Base-by-base conservation (phyloP, 2,329 filamentous ascomycete species). In the Venturia pyrina region DNA sequence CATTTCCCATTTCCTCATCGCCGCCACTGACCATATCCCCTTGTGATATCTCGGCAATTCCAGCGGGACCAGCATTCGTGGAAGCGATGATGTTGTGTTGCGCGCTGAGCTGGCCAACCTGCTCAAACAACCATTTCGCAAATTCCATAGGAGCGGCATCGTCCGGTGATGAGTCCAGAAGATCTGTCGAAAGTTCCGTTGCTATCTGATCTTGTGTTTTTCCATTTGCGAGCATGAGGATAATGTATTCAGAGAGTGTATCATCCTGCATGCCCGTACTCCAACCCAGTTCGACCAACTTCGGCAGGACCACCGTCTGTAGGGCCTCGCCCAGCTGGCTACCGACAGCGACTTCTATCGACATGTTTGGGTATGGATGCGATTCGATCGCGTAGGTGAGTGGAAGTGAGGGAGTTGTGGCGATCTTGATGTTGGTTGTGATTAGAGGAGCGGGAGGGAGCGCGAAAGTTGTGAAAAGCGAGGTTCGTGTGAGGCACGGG, bases 181-280 rank as follows among this genome's bases (percentile, higher is more conserved):
- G 84, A 72, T 99, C 95, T 69, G 88, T 89, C 1, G 93, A 89
- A 17, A 99, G 86, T 75, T 99, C 95, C 56, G 85, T 81, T 11
- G 92, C 89, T 70, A 99, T 93, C 75, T 97, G 89, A 63, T 93
- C 87, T 75, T 96, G 89, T 4, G 89, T 92, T 78, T 96, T 97
- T 72, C 93, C 91, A 78, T 97, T 98, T 68, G 91, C 91, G 41
- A 99, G 85, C 93, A 98, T 97, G 69, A 98, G 86, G 67, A 98
- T 89, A 70, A 99, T 95, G 79, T 98, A 99, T 79, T 99, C 95
- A 67, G 92, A 89, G 67, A 99, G 85, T 32, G 88, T 88, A 76
- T 93, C 91, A 73, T 87, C 85, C 71, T 91, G 89, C 68, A 88
- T 89, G 70, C 89, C 89, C 40, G 89, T 87, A 68, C 87, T 92